Evolutionary conservation across 2,329 filamentous ascomycete genomes (phyloP).

Genomic region (Tolypocladium tundrense): DNA sequence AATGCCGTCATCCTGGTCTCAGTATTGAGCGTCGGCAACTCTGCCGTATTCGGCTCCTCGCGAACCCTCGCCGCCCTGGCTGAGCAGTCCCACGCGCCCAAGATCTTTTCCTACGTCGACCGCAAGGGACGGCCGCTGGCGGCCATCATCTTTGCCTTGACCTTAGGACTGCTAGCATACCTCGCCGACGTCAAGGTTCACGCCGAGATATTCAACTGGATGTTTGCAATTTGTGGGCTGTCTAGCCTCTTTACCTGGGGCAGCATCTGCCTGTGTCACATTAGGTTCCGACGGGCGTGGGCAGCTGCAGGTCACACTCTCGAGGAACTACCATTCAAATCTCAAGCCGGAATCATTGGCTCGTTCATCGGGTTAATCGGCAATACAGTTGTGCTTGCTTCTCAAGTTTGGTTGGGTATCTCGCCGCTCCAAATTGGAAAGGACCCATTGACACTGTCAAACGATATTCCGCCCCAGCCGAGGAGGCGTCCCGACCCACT

Average conservation of each 20-base stretch:
- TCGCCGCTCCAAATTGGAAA: conserved; percentile 50
- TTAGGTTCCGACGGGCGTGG: conserved; percentile 81
- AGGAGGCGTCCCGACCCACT: too few relatives aligned
- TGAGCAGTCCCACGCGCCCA: conserved; percentile 76
- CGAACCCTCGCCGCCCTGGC: conserved; percentile 83
- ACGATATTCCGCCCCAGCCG: too few relatives aligned
- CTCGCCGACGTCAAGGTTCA: conserved; percentile 56
- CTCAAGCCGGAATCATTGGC: conserved; percentile 67
- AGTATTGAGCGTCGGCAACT: conserved; percentile 85
- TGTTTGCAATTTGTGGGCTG: conserved; percentile 63
- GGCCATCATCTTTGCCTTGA: conserved; percentile 57
- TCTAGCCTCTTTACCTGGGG: conserved; percentile 71
- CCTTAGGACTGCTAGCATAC: conserved; percentile 63
- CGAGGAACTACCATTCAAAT: conserved; percentile 69
- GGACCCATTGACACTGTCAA: too few relatives aligned
- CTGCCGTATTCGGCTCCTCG: conserved; percentile 81
- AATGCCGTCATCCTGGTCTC: conserved; percentile 91
- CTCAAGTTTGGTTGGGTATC: conserved; percentile 82
- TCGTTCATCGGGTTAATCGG: conserved; percentile 71
- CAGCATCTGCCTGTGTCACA: conserved; percentile 78
- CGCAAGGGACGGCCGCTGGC: conserved; percentile 69
- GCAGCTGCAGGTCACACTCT: conserved; percentile 54
- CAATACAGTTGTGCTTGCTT: conserved; percentile 65
- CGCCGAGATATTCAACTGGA: conserved; percentile 63
- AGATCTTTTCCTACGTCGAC: conserved; percentile 70